Evolutionary conservation across 306 rosid species (phyloP).

Genomic region (Cucurbita moschata): DNA sequence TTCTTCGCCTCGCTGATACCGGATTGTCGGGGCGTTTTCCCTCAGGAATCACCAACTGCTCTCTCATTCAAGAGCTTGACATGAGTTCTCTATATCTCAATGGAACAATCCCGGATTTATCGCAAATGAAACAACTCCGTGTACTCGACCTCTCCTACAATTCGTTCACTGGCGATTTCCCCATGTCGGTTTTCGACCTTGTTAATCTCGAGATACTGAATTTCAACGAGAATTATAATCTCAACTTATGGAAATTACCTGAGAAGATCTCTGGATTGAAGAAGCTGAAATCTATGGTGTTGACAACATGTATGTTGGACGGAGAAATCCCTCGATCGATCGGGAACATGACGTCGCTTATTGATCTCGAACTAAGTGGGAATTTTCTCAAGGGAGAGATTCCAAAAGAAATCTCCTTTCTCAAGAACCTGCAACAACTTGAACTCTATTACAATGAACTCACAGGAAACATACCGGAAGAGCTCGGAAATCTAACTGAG

Average conservation of each 20-base stretch:
- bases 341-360: conserved; percentile 64
- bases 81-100: conserved; percentile 31
- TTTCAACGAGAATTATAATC: conserved; percentile 55
- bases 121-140: conserved; percentile 39
- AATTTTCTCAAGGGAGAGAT: conserved; percentile 54
- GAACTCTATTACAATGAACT: conserved; percentile 85
- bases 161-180: conserved; percentile 42
- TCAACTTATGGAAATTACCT: conserved; percentile 59
- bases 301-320: conserved; percentile 50
- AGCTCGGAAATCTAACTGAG: conserved; percentile 65
- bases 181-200: conserved; percentile 63
- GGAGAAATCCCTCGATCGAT: conserved; percentile 61
- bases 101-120: conserved; percentile 58
- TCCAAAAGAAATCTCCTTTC: conserved; percentile 51
- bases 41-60: conserved; percentile 40
- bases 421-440: conserved; percentile 50
- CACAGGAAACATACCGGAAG: conserved; percentile 58
- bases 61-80: conserved; percentile 43
- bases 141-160: conserved; percentile 70
- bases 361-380: conserved; percentile 73
- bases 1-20: conserved; percentile 33
- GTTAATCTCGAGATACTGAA: conserved; percentile 43
- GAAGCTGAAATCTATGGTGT: conserved; percentile 41
- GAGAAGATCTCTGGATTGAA: conserved; percentile 23
- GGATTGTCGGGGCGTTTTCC: conserved; percentile 36